Conservation (phyloP, 495 filamentous ascomycete genomes). For the Neurospora sp. region DNA sequence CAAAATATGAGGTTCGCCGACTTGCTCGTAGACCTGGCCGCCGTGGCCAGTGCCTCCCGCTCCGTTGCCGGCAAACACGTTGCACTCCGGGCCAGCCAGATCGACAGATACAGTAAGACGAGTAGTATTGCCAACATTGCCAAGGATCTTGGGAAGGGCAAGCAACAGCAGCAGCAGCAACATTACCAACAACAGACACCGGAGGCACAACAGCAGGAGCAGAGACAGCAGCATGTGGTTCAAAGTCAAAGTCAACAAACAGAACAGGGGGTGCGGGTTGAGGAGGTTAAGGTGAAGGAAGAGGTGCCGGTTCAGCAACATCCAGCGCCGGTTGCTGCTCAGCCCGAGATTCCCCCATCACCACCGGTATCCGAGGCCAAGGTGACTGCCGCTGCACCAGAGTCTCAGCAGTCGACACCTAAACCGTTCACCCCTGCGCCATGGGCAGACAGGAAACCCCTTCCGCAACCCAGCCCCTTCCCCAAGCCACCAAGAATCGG, state of each 20-base stretch:
- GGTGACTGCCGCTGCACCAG: background rate
- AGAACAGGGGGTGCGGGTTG: background rate
- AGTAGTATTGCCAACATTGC: constrained; percentile 64
- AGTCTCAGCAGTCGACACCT: background rate
- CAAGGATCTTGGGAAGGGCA: constrained; percentile 14
- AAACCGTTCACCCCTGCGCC: constrained; percentile 10
- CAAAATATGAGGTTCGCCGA: constrained; percentile 36
- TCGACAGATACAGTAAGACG: constrained; percentile 67
- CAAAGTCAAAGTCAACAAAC: background rate
- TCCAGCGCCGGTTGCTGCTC: background rate
- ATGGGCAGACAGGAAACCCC: constrained; percentile 9
- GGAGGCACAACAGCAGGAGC: background rate
- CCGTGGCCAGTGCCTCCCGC: constrained; percentile 67
- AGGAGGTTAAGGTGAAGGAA: background rate
- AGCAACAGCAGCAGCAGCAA: background rate
- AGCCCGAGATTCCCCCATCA: constrained; percentile 7
- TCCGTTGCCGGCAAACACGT: constrained; percentile 72
- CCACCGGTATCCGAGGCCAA: background rate
- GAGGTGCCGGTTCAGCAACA: background rate
- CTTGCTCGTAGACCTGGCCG: constrained; percentile 65
- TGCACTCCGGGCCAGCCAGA: constrained; percentile 62
- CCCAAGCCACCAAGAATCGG: background rate
- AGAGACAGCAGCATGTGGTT: background rate
- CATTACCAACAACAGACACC: background rate
- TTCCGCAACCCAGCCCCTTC: background rate